Evolutionary conservation across 176 grass and related monocot genomes (phyloP).

Genomic region (Panicum miliaceum): DNA sequence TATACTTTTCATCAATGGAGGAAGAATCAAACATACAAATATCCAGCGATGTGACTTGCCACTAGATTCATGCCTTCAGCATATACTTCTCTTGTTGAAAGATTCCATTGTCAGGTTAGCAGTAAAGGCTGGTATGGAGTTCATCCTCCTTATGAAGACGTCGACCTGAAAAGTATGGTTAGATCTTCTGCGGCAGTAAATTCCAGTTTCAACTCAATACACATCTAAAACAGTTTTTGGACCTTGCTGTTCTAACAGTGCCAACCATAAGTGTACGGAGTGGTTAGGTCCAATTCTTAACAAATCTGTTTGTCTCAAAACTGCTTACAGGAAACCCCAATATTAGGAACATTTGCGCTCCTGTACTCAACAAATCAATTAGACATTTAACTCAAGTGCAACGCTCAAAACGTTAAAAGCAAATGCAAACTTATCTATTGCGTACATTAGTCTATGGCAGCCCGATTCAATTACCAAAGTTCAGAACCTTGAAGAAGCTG

Average conservation of each 20-base stretch:
- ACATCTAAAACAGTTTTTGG: background rate
- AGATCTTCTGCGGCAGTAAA: slow-evolving; percentile 17
- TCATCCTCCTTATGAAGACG: slow-evolving; percentile 88
- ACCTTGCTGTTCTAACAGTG: background rate
- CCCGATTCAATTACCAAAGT: background rate
- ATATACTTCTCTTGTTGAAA: slow-evolving; percentile 90
- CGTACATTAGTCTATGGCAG: background rate
- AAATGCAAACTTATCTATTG: background rate
- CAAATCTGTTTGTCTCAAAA: background rate
- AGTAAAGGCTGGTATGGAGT: slow-evolving; percentile 89
- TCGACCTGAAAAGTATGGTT: slow-evolving; percentile 71
- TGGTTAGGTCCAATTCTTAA: background rate
- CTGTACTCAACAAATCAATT: background rate
- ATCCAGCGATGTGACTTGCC: slow-evolving; percentile 10
- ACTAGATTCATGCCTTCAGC: slow-evolving; percentile 39
- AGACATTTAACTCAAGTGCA: background rate
- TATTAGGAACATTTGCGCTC: background rate
- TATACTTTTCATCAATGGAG: slow-evolving; percentile 3
- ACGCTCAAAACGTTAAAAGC: background rate
- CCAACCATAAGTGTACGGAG: background rate
- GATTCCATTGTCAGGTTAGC: slow-evolving; percentile 95
- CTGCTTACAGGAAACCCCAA: background rate
- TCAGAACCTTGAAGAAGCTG: background rate
- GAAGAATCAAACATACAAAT: slow-evolving; percentile 10
- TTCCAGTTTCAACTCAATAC: background rate